These are phyloP conservation scores for Talaromyces islandicus DNA, from an alignment of 2,329 filamentous ascomycete species.

Conservation along the genomic window DNA sequence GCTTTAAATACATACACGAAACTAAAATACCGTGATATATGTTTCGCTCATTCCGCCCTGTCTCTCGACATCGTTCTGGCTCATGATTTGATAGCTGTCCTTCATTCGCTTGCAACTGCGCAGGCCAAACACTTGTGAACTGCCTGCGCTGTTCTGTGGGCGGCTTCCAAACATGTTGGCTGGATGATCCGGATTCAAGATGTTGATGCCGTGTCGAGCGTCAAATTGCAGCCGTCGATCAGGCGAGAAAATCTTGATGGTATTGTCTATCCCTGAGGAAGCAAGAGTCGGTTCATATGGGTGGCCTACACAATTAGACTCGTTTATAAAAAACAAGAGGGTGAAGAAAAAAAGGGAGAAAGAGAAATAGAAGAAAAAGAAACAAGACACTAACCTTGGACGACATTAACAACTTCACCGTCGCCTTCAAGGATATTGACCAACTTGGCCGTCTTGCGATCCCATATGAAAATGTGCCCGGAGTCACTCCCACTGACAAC, in stretches of 20 bases:
- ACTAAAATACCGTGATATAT: constrained; percentile 47
- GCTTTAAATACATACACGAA: not conserved
- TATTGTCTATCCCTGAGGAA: constrained; percentile 61
- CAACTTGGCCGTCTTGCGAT: constrained; percentile 54
- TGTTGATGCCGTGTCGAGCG: constrained; percentile 53
- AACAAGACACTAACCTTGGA: constrained; percentile 46
- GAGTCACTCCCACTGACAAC: constrained; percentile 63
- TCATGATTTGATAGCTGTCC: constrained; percentile 55
- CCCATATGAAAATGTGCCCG: constrained; percentile 65
- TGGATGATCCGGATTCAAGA: constrained; percentile 43
- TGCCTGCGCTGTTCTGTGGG: constrained; percentile 14
- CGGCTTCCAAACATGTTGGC: constrained; percentile 27
- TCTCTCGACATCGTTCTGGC: constrained; percentile 56
- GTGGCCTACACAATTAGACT: constrained; percentile 41
- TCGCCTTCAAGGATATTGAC: constrained; percentile 62
- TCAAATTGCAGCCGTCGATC: constrained; percentile 53
- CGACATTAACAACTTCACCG: constrained; percentile 64
- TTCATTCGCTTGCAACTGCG: constrained; percentile 54
- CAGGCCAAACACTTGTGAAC: constrained; percentile 37
- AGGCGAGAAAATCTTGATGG: constrained; percentile 62
- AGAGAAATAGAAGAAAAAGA: not conserved
- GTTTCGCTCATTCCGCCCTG: constrained; percentile 54
- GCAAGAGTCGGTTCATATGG: constrained; percentile 63
- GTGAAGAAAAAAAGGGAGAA: no score
- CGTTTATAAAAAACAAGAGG: not conserved